Conservation (phyloP, 176 grass and related monocot genomes). For the Oryza rufipogon region DNA sequence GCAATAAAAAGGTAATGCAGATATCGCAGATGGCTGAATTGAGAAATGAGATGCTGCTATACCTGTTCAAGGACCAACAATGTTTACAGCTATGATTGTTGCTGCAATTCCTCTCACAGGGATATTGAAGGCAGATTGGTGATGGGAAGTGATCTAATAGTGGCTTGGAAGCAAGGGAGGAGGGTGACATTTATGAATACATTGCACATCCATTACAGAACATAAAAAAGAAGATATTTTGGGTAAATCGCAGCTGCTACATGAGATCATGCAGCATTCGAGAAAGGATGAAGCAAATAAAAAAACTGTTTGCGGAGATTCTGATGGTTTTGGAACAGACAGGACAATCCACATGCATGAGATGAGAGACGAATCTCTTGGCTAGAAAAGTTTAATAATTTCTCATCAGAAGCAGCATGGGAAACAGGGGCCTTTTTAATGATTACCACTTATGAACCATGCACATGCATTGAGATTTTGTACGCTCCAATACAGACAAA, state of each 20-base stretch:
- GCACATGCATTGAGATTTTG: slow-evolving; percentile 44
- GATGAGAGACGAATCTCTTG: slow-evolving; percentile 45
- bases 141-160: slow-evolving; percentile 30
- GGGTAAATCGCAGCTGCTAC: slow-evolving; percentile 27
- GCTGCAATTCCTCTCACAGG: slow-evolving; percentile 37
- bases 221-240: slow-evolving; percentile 28
- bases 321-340: slow-evolving; percentile 48
- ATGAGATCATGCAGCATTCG: slow-evolving; percentile 39
- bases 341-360: slow-evolving; percentile 67
- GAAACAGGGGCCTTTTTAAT: slow-evolving; percentile 50
- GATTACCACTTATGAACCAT: slow-evolving; percentile 41
- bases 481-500: slow-evolving; percentile 34
- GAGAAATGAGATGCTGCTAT: not conserved
- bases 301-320: slow-evolving; percentile 45
- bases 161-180: slow-evolving; percentile 30
- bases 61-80: slow-evolving; percentile 13
- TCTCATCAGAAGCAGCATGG: slow-evolving; percentile 42
- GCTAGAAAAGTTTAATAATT: slow-evolving; percentile 43
- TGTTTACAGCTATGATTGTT: slow-evolving; percentile 21
- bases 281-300: slow-evolving; percentile 48
- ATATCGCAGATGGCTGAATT: slow-evolving; percentile 37
- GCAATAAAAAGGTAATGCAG: not conserved
- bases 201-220: slow-evolving; percentile 22
- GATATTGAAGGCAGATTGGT: slow-evolving; percentile 33
- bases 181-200: slow-evolving; percentile 25